These are phyloP conservation scores for Aquilaria yunnanensis DNA, from an alignment of 345 rosid species.

Conservation along the genomic window DNA sequence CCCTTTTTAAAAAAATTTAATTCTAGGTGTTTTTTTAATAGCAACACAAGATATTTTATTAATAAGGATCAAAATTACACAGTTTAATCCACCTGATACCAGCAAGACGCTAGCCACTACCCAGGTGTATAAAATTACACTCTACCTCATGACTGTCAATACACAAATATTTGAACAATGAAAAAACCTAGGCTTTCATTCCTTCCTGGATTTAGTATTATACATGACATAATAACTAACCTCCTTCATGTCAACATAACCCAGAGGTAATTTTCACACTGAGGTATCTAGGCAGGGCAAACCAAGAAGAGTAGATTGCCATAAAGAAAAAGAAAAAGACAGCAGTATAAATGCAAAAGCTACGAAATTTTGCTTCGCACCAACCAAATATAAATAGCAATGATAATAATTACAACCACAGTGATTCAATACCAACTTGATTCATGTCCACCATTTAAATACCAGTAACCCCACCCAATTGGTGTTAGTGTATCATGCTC, in stretches of 20 bases:
- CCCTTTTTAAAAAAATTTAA: no score
- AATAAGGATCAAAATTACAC: no score
- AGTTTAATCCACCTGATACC: no score
- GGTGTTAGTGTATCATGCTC: no score
- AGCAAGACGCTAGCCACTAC: no score
- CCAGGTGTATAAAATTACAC: no score
- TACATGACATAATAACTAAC: slow-evolving; percentile 27
- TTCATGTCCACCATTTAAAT: slow-evolving; percentile 30
- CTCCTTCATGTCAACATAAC: slow-evolving; percentile 63
- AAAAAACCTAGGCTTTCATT: neutral
- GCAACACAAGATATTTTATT: no score
- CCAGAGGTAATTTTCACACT: slow-evolving; percentile 89
- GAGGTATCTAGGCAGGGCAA: slow-evolving; percentile 86
- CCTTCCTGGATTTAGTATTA: no score
- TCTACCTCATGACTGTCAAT: no score
- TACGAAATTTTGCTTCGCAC: neutral
- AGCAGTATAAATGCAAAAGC: neutral
- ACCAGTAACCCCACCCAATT: no score
- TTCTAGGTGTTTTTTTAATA: no score
- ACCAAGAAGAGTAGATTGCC: slow-evolving; percentile 22
- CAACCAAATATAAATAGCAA: neutral
- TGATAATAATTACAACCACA: slow-evolving; percentile 48
- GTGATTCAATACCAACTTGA: slow-evolving; percentile 95
- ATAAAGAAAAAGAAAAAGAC: slow-evolving; percentile 70
- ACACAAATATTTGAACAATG: no score